phyloP scores from a whole-genome alignment of 352 stramenopile genomes.

The Phytophthora tubulina region DNA sequence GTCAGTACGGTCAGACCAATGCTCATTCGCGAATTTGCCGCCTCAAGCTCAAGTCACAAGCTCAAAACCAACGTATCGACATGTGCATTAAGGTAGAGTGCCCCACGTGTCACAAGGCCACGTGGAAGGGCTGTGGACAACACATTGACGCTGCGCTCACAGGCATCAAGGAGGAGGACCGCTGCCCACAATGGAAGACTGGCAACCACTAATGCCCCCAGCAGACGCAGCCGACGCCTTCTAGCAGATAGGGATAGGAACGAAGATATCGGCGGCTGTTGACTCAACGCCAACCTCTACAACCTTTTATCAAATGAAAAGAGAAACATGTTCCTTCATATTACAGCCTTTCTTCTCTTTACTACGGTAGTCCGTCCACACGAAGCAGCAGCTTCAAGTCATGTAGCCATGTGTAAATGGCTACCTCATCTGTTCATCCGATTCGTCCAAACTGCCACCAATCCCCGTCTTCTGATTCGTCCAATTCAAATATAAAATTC shows the following conservation, averaged over 20 bases:
- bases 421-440: too few species aligned
- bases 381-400: too few species aligned
- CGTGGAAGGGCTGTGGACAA: constrained; percentile 66
- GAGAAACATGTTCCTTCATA: neutral
- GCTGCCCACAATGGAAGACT: constrained; percentile 64
- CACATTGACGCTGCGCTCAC: constrained; percentile 63
- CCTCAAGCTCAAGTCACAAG: constrained; percentile 17
- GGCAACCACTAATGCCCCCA: constrained; percentile 55
- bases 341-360: too few species aligned
- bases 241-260: constrained; percentile 22
- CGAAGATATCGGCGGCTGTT: neutral
- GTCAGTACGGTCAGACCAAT: constrained; percentile 5
- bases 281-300: neutral
- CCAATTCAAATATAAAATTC: constrained; percentile 7
- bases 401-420: too few species aligned
- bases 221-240: neutral
- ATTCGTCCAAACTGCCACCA: too few species aligned
- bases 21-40: constrained; percentile 29
- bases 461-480: neutral
- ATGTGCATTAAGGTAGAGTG: constrained; percentile 76
- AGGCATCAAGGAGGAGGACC: constrained; percentile 59
- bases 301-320: constrained; percentile 15
- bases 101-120: constrained; percentile 67
- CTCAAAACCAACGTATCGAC: neutral
- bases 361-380: too few species aligned